Conservation (phyloP, 495 filamentous ascomycete genomes). For the Aspergillus cristatus region DNA sequence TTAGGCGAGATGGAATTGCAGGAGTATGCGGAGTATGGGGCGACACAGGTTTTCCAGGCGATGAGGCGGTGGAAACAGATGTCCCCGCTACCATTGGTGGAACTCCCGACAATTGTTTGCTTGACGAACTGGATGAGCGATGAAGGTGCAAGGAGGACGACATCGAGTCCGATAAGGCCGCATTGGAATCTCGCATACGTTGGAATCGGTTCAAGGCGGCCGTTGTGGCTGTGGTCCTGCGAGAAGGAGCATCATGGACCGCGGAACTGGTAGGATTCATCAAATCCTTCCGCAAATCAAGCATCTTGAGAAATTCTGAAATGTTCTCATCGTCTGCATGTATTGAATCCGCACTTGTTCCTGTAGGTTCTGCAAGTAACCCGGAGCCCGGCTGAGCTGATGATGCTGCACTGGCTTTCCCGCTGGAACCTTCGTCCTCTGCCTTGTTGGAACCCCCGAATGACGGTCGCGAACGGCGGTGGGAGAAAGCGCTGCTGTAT, state of each 20-base stretch:
- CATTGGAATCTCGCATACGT: conserved; percentile 77
- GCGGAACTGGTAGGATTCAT: conserved; percentile 52
- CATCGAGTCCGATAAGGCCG: conserved; percentile 78
- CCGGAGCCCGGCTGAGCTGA: conserved; percentile 85
- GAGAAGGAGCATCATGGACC: conserved; percentile 47
- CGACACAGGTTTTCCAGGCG: conserved; percentile 83
- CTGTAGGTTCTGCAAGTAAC: conserved; percentile 64
- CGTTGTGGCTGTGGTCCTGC: conserved; percentile 46
- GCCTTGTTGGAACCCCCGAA: conserved; percentile 59
- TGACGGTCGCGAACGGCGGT: conserved; percentile 67
- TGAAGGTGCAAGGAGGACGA: conserved; percentile 74
- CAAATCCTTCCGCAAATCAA: conserved; percentile 73
- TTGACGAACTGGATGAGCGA: conserved; percentile 74
- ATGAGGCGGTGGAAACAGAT: conserved; percentile 76
- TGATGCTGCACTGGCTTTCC: conserved; percentile 74
- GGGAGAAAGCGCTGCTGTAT: conserved; percentile 81
- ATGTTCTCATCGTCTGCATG: conserved; percentile 87
- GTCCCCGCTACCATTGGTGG: conserved; percentile 76
- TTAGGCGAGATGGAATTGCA: conserved; percentile 84
- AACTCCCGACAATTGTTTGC: conserved; percentile 72
- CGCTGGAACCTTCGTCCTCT: conserved; percentile 87
- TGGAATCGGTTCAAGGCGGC: conserved; percentile 71
- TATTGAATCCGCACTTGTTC: conserved; percentile 67
- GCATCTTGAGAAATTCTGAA: conserved; percentile 78
- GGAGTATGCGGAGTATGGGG: conserved; percentile 93